Percentiles rank a stretch among this genome's conserved stretches.
These are phyloP conservation scores for Ceratobasidium sp. DNA, from an alignment of 1,284 basidiomycete species.

Conservation along the genomic window DNA sequence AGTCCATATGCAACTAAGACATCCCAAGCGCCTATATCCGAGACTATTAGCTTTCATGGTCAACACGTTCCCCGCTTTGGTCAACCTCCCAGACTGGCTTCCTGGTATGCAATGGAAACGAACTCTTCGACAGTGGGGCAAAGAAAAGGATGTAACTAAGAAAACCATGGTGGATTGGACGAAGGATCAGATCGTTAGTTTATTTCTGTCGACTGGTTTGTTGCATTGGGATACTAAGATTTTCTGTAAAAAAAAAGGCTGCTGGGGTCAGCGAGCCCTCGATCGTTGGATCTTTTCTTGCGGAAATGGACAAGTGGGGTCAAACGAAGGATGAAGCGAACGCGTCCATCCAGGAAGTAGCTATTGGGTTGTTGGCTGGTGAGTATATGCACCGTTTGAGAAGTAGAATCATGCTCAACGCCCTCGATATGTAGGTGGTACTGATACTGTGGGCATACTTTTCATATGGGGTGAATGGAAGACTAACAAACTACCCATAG, in stretches of 20 bases:
- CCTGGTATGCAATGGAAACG: slow-evolving; percentile 27
- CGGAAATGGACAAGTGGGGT: slow-evolving; percentile 10
- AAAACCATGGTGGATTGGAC: slow-evolving; percentile 2
- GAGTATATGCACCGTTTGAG: not conserved
- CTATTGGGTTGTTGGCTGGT: not conserved
- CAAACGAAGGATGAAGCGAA: not conserved
- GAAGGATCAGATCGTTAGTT: slow-evolving; percentile 18
- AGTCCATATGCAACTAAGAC: not conserved
- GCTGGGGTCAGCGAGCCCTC: not conserved
- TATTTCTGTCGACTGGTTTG: not conserved
- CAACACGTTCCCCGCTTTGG: slow-evolving; percentile 12
- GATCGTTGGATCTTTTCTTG: not conserved
- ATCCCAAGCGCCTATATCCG: not conserved
- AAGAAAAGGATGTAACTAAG: slow-evolving; percentile 2
- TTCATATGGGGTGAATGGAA: not conserved
- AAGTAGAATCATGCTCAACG: not conserved
- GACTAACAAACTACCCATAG: not conserved
- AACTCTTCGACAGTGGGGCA: slow-evolving; percentile 3
- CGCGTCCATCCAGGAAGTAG: not conserved
- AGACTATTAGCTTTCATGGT: slow-evolving; percentile 10
- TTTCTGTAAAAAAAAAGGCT: not conserved
- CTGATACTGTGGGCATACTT: slow-evolving; percentile 14
- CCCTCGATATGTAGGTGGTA: slow-evolving; percentile 4
- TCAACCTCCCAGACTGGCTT: slow-evolving; percentile 22
- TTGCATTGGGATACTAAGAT: not conserved